phyloP scores from a whole-genome alignment of 2,329 filamentous ascomycete genomes.

The Canariomyces notabilis region DNA sequence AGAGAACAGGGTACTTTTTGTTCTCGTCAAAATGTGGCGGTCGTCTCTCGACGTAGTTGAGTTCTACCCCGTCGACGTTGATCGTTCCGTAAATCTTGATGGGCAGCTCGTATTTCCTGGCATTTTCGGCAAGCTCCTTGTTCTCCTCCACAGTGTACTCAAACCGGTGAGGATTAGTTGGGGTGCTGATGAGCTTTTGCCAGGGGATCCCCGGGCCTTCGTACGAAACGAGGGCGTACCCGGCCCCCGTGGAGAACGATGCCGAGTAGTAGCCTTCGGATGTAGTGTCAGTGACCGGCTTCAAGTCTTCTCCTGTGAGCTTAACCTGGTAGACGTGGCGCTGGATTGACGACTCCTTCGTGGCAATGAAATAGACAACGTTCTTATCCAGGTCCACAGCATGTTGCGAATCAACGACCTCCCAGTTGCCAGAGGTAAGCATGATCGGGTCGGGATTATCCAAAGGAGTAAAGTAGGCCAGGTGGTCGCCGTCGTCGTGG shows the following conservation, averaged over 20 bases:
- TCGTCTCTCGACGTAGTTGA: conserved; percentile 73
- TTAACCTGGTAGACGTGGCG: conserved; percentile 88
- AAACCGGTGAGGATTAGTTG: conserved; percentile 59
- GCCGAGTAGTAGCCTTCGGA: conserved; percentile 73
- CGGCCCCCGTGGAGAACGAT: conserved; percentile 77
- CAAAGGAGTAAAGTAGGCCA: conserved; percentile 88
- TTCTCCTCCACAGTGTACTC: conserved; percentile 77
- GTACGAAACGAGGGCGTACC: conserved; percentile 81
- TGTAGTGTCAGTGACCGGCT: conserved; percentile 67
- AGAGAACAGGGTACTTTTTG: conserved; percentile 88
- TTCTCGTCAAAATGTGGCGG: conserved; percentile 81
- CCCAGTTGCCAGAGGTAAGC: conserved; percentile 86
- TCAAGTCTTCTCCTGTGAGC: conserved; percentile 70
- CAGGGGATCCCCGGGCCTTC: conserved; percentile 80
- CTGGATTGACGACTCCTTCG: conserved; percentile 82
- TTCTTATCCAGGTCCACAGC: conserved; percentile 81
- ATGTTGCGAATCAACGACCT: conserved; percentile 80
- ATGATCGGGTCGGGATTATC: conserved; percentile 77
- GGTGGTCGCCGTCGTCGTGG: conserved; percentile 78
- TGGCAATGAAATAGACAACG: conserved; percentile 83
- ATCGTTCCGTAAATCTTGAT: conserved; percentile 78
- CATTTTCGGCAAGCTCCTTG: conserved; percentile 59
- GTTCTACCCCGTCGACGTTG: conserved; percentile 70
- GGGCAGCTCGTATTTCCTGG: conserved; percentile 74
- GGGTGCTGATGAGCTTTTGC: conserved; percentile 85